Base-by-base conservation (phyloP, 768 basidiomycete species). In the Austroboletus festivus region DNA sequence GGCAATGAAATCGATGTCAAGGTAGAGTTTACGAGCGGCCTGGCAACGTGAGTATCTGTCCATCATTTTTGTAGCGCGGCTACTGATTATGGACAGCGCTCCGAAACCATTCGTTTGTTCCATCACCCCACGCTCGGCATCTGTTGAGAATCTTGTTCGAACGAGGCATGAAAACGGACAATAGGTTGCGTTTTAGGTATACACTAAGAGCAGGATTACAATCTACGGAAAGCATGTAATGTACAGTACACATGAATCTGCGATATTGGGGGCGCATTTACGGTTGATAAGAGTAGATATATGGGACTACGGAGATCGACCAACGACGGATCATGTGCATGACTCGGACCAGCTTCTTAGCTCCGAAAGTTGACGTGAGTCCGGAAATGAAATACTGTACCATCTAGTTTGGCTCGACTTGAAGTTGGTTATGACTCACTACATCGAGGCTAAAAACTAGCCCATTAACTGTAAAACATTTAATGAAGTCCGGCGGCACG, bases 91-190 rank as follows among this genome's bases (percentile, higher is more conserved):
- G 23, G 37, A 8, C 16, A 68, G 60, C 1, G 23, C 39, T 31
- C 64, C 67, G 1, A 57, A 59, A 38, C 56, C 57, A 16, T 68
- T 68, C n/a, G 18, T 5, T 18, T 67, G 62, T 31, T 52, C 51
- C 6, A 52, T 65, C 6, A 50, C 48, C 0, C 46, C 59, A 1
- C 57, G 53, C 5, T 61, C 62, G n/a, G 9, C 50, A 1, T 13
- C 19, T 11, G 49, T 33, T 2, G 53, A 54, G 31, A 28, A 53
- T 12, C 53, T 67, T n/a, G 22, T 67, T 48, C 43, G 42, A 28
- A 45, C 35, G 38, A 46, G 41, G n/a, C 41, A 49, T 11, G 44
- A 46, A 13, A 10, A 21, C 21, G 28, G 18, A 18, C n/a, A 16
- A 5, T 51, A 43, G 24, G 40, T 2, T 20, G 18, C 13, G 4